Conservation (phyloP, 1,139 yeast genomes). For the Candida sp. region DNA sequence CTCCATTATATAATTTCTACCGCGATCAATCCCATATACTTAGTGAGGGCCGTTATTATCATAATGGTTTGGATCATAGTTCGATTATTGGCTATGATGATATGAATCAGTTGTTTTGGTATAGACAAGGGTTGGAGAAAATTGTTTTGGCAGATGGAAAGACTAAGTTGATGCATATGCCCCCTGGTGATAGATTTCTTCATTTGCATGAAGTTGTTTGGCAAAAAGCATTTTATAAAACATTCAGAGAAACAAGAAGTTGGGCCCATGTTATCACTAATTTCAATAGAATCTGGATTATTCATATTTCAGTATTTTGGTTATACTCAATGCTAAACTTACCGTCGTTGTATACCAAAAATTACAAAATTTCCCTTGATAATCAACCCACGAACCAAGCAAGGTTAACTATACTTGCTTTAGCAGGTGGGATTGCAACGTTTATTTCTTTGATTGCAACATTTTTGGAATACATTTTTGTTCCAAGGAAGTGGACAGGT, state of each 20-base stretch:
- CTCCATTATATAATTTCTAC: constrained; percentile 43
- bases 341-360: constrained; percentile 67
- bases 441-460: constrained; percentile 62
- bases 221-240: constrained; percentile 64
- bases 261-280: constrained; percentile 79
- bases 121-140: constrained; percentile 54
- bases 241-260: constrained; percentile 69
- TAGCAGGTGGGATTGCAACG: constrained; percentile 76
- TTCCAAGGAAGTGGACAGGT: constrained; percentile 57
- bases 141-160: constrained; percentile 41
- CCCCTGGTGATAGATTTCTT: constrained; percentile 42
- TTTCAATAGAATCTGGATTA: constrained; percentile 81
- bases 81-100: constrained; percentile 82
- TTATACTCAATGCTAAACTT: constrained; percentile 76
- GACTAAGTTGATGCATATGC: constrained; percentile 42
- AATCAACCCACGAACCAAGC: constrained; percentile 67
- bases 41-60: constrained; percentile 37
- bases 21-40: constrained; percentile 40
- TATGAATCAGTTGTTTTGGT: constrained; percentile 84
- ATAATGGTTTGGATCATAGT: constrained; percentile 64
- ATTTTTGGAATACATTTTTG: constrained; percentile 45
- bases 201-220: constrained; percentile 54
- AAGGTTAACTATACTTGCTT: constrained; percentile 57
- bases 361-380: constrained; percentile 54
- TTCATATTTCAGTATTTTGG: constrained; percentile 79